phyloP scores from a whole-genome alignment of 164 flowering plant species.

The Nymphaea thermarum region DNA sequence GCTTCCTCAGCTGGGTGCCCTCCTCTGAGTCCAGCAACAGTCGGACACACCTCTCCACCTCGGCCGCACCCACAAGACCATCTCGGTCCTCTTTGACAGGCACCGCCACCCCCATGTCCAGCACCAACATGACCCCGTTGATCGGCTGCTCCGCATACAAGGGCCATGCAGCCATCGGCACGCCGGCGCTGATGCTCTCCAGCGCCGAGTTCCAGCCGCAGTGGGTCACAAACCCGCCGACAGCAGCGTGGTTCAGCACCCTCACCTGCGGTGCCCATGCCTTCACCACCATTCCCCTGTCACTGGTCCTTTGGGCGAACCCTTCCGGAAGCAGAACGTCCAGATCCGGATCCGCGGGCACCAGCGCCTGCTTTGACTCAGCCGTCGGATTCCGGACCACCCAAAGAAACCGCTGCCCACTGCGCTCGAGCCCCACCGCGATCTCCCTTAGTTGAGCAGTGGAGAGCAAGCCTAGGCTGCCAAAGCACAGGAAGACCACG shows the following conservation, averaged over 20 bases:
- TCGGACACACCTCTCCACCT: constrained; percentile 18
- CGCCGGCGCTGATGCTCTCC: constrained; percentile 21
- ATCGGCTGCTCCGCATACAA: constrained; percentile 22
- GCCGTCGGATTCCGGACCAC: neutral
- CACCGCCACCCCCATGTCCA: constrained; percentile 16
- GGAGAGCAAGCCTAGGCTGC: no score
- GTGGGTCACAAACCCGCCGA: constrained; percentile 23
- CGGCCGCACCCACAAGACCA: constrained; percentile 30
- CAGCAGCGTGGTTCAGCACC: constrained; percentile 15
- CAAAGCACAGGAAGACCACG: no score
- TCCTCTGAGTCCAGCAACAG: constrained; percentile 42
- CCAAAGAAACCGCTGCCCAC: neutral
- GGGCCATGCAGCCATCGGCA: constrained; percentile 22
- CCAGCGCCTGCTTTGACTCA: neutral
- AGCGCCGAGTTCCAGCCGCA: constrained; percentile 30
- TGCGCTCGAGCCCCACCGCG: no score
- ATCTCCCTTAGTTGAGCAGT: no score
- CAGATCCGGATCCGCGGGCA: neutral
- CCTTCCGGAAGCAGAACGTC: constrained; percentile 1
- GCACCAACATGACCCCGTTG: constrained; percentile 20
- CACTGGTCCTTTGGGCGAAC: constrained; percentile 11
- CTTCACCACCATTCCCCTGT: constrained; percentile 15
- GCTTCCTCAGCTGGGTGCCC: constrained; percentile 28
- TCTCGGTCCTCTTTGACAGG: constrained; percentile 8
- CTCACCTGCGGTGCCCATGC: constrained; percentile 19